phyloP scores from a whole-genome alignment of 2,329 filamentous ascomycete species.

The Davidsoniella eucalypti region DNA sequence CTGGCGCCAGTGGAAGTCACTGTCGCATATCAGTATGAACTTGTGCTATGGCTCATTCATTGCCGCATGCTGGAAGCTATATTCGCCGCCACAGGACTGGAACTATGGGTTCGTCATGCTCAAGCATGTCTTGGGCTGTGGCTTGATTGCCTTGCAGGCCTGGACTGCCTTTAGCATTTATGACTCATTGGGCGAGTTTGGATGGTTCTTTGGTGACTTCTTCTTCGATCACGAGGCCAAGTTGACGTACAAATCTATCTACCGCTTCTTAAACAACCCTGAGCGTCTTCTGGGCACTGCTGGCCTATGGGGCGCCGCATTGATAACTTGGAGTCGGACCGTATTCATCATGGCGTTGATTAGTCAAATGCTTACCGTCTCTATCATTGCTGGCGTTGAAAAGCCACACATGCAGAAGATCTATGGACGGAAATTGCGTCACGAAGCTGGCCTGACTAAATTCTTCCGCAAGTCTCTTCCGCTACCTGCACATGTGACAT shows the following conservation, averaged over 20 bases:
- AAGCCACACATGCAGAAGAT: slow-evolving; percentile 97
- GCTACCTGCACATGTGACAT: slow-evolving; percentile 48
- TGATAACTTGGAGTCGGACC: slow-evolving; percentile 78
- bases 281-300: slow-evolving; percentile 87
- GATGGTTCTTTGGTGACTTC: slow-evolving; percentile 98
- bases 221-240: slow-evolving; percentile 85
- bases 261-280: slow-evolving; percentile 94
- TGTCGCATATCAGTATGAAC: slow-evolving; percentile 83
- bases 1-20: slow-evolving; percentile 94
- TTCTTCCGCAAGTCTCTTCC: slow-evolving; percentile 79
- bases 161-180: slow-evolving; percentile 93
- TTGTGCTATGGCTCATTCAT: slow-evolving; percentile 82
- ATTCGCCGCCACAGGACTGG: slow-evolving; percentile 74
- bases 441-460: slow-evolving; percentile 81
- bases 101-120: slow-evolving; percentile 69
- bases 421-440: slow-evolving; percentile 68
- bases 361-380: slow-evolving; percentile 70
- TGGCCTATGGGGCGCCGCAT: slow-evolving; percentile 84
- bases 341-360: slow-evolving; percentile 77
- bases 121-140: slow-evolving; percentile 68
- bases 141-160: slow-evolving; percentile 69
- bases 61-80: slow-evolving; percentile 93
- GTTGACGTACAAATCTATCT: slow-evolving; percentile 91
- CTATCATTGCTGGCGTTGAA: slow-evolving; percentile 85
- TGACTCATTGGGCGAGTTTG: slow-evolving; percentile 89